Conservation (phyloP, 2,329 filamentous ascomycete genomes). For the Colletotrichum gigasporum region DNA sequence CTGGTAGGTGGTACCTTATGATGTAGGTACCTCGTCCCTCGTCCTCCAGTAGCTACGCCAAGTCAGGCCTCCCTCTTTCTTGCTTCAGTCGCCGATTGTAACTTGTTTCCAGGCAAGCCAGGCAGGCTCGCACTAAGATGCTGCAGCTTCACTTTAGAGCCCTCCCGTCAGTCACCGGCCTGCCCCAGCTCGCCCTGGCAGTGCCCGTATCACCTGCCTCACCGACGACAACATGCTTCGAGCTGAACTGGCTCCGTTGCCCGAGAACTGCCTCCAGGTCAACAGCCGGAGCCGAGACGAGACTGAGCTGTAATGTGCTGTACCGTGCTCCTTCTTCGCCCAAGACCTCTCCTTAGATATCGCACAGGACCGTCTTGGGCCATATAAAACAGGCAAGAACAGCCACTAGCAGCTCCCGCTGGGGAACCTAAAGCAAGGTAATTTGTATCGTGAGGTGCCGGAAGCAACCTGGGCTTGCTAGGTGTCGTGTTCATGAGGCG, state of each 20-base stretch:
- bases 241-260: neutral
- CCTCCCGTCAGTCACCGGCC: neutral
- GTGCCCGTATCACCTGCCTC: too few relatives aligned
- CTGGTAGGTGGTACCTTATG: too few relatives aligned
- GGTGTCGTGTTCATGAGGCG: constrained; percentile 1
- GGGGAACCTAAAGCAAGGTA: neutral
- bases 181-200: neutral
- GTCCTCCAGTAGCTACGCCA: neutral
- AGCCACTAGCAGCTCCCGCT: neutral
- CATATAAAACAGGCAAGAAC: neutral
- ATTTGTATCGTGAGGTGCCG: neutral
- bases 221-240: neutral
- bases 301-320: neutral
- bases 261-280: constrained; percentile 1
- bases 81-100: too few relatives aligned
- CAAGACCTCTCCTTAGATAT: constrained; percentile 2
- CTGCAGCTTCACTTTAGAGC: neutral
- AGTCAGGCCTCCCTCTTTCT: neutral
- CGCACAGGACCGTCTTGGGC: neutral
- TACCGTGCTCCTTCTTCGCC: neutral
- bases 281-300: constrained; percentile 9
- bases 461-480: constrained; percentile 12
- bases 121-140: neutral
- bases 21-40: neutral
- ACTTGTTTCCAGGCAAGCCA: too few relatives aligned